Evolutionary conservation across 2,329 filamentous ascomycete genomes (phyloP), one percentile per base, ranked within the genome.

Genomic region (Thelonectria olida): DNA sequence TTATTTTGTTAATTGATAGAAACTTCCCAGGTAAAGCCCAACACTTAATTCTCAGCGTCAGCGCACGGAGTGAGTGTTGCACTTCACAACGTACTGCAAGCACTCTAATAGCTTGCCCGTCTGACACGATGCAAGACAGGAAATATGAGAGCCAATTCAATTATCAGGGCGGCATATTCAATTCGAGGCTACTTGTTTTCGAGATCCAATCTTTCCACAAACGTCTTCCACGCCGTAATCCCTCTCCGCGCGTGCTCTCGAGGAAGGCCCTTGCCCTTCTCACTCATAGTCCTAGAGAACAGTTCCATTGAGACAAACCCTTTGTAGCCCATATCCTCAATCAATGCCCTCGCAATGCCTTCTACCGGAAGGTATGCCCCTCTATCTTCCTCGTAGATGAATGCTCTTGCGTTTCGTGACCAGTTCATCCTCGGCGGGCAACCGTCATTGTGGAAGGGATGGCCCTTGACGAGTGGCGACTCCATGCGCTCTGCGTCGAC

Each of bases 261-360:
- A 1, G 61, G 61, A 0, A 63, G 57, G 15, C 41, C 9, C 8
- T 56, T 25, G 15, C 61, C 65, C 38, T 59, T 50, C 20, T 66
- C 63, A 17, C 58, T 22, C 65, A 70, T 61, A 6, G 64, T 78
- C 38, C 63, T 73, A 1, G 73, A 75, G 74, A 92, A 92, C 17
- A 92, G 74, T 78, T 92, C 90, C 70, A 90, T 83, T 66, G 87
- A 90, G 25, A 91, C 82, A 84, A 86, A 91, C 4, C 90, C 90
- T 53, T 85, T 77, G 66, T 85, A 92, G 0, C 87, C 87, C 1
- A 90, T 78, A 2, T 84, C 84, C 22, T 87, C 81, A 39, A 91
- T 81, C 58, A 92, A 83, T 0, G 86, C 85, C 47, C 81, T 75
- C 1, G 86, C 80, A 23, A 92, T 84, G 45, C 87, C 81, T 56